A percentile compares a stretch with the other conserved stretches of the same genome.
phyloP scores from a whole-genome alignment of 2,329 filamentous ascomycete species.

The Pseudocercospora crystallina region DNA sequence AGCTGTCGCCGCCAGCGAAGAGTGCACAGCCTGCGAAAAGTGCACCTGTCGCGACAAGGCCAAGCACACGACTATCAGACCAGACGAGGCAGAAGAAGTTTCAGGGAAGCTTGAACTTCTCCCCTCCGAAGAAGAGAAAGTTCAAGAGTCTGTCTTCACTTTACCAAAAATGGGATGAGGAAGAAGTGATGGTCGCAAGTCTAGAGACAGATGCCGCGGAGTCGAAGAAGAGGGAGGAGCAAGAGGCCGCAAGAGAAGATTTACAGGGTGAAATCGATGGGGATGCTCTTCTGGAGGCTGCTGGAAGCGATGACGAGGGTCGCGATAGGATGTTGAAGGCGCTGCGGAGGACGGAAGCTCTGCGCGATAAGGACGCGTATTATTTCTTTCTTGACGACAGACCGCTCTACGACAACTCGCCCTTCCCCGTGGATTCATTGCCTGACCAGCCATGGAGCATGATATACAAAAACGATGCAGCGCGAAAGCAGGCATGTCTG shows the following conservation, averaged over 20 bases:
- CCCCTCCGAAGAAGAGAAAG: constrained; percentile 26
- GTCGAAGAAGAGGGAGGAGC: constrained; percentile 17
- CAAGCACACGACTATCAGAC: constrained; percentile 5
- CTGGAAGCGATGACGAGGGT: constrained; percentile 43
- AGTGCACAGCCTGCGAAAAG: constrained; percentile 3
- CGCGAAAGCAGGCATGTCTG: constrained; percentile 42
- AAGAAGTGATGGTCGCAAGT: constrained; percentile 28
- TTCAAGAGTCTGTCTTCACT: constrained; percentile 33
- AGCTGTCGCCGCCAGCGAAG: constrained; percentile 22
- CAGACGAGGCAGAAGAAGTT: constrained; percentile 10
- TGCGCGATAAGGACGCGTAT: constrained; percentile 54
- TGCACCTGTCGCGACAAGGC: background rate
- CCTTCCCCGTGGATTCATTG: constrained; percentile 33
- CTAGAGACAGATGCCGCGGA: constrained; percentile 23
- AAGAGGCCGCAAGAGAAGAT: constrained; percentile 9
- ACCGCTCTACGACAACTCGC: constrained; percentile 13
- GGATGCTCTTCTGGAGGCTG: constrained; percentile 43
- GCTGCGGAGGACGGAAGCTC: constrained; percentile 61
- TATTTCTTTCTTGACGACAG: constrained; percentile 53
- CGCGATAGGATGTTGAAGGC: constrained; percentile 55
- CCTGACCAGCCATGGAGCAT: constrained; percentile 36
- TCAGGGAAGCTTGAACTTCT: constrained; percentile 9
- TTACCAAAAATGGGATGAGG: constrained; percentile 25
- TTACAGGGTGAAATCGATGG: constrained; percentile 15
- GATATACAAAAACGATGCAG: constrained; percentile 33